Base-by-base conservation (phyloP, 2,329 filamentous ascomycete genomes). In the Pestalotiopsis sp. region DNA sequence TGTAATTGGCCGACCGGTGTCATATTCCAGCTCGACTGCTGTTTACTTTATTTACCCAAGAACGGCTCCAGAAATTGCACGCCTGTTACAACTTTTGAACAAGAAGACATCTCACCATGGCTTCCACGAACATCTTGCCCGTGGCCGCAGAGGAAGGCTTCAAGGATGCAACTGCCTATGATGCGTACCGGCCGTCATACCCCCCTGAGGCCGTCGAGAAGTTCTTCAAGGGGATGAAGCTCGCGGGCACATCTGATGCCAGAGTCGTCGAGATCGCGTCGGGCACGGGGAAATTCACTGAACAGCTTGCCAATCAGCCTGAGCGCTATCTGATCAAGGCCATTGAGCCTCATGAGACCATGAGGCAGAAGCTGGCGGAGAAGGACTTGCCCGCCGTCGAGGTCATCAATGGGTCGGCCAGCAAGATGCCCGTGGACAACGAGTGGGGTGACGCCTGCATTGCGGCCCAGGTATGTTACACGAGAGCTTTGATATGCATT, bases 241-340 rank as follows among this genome's bases (percentile, higher is more conserved):
- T 93, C 9, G 79, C 82, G 36, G 83, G 81, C 31, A 74, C 82
- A 20, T 65, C 79, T 6, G 80, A 81, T 60, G 85, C 85, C 14
- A 84, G 79, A 59, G 79, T 93, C 55, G 77, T 92, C 27, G 91
- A 93, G 76, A 81, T 93, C 20, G 91, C 86, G 1, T 89, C 90
- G 3, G 91, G 91, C 0, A 92, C 91, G 0, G 91, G 91, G 31
- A 92, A 92, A 74, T 90, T 93, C 74, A 93, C 91, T 0, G 88
- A 91, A 76, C 73, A 85, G 20, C 82, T 94, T 41, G 87, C 88
- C 6, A 80, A 78, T 14, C 81, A 90, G 38, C 81, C 84, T 0
- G 92, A 93, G 78, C 75, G 79, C 6, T 93, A 87, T 78, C 75
- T 87, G 57, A 82, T 94, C 70, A 74, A 90, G 60, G 87, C 90